phyloP scores from a whole-genome alignment of 2,329 filamentous ascomycete species.

The Beauveria scarabaeidicola region DNA sequence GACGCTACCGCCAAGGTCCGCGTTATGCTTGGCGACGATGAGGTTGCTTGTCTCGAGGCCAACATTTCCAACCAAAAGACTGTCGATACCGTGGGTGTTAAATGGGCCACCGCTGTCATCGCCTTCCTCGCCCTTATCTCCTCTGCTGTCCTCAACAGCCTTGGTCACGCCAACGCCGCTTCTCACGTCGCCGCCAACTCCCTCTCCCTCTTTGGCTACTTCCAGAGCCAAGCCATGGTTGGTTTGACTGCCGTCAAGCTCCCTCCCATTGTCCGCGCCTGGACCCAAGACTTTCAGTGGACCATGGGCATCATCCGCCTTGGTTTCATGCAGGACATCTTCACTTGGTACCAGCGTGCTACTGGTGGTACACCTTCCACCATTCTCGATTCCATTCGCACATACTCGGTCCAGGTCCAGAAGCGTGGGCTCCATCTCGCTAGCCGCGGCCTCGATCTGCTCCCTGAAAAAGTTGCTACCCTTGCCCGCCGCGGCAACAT shows the following conservation, averaged over 20 bases:
- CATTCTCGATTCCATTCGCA: slow-evolving; percentile 64
- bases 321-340: slow-evolving; percentile 77
- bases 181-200: slow-evolving; percentile 92
- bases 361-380: slow-evolving; percentile 80
- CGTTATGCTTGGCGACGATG: slow-evolving; percentile 62
- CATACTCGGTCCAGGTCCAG: slow-evolving; percentile 75
- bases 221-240: slow-evolving; percentile 88
- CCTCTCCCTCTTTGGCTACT: slow-evolving; percentile 87
- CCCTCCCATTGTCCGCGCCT: slow-evolving; percentile 80
- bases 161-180: slow-evolving; percentile 89
- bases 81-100: slow-evolving; percentile 78
- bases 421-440: slow-evolving; percentile 42
- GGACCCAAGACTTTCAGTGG: slow-evolving; percentile 98
- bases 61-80: slow-evolving; percentile 86
- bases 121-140: slow-evolving; percentile 75
- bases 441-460: slow-evolving; percentile 46
- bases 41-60: slow-evolving; percentile 80
- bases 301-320: slow-evolving; percentile 91
- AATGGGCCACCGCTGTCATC: slow-evolving; percentile 83
- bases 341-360: slow-evolving; percentile 91
- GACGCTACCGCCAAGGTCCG: slow-evolving; percentile 77
- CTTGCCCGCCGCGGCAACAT: slow-evolving; percentile 48
- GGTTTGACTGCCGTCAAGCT: slow-evolving; percentile 74
- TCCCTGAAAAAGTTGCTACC: slow-evolving; percentile 35
- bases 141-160: slow-evolving; percentile 79